Evolutionary conservation across 768 basidiomycete species (phyloP), one percentile per base, ranked within the genome.

Genomic region (Nidularia pulvinata): DNA sequence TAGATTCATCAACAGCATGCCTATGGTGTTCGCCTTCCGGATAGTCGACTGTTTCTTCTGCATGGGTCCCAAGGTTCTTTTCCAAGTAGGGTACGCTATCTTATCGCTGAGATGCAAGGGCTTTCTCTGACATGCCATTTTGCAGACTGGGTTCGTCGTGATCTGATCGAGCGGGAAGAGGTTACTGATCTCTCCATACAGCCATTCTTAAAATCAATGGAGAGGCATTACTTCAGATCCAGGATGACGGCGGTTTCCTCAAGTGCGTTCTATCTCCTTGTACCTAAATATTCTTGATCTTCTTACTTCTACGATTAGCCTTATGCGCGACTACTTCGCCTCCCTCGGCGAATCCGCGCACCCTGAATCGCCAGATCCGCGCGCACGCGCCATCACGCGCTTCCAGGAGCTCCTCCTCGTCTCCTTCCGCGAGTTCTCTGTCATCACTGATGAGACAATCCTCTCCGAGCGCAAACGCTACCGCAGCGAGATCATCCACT

Each of bases 171-270:
- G 14, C 11, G 13, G 25, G 10, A n/a, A 10, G 25, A n/a, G 25
- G 14, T 22, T 25, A 30, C 45, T 46, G 25, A 46, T 14, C 50
- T 16, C 11, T 25, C 46, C 25, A 50, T 43, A 19, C 54, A 91
- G 97, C 97, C 11, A 96, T 98, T 39, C 81, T 99, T 48, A 98
- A 98, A 73, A 95, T 98, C 67, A 99, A 99, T 57, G 95, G 95
- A 1, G 93, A 96, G 58, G 85, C 90, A 55, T 74, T 99, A 14
- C 77, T 99, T 10, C 84, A 95, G 63, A 88, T 97, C 19, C 95
- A 97, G 59, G 97, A 99, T 66, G 97, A 99, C 59, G 97, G 97
- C 5, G 89, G 89, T 48, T 98, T 99, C 73, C 87, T 98, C 68
- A 92, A 91, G 94, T 95, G 63, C 48, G 84, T 66, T 7, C 6